Evolutionary conservation across 768 basidiomycete genomes (phyloP).

Genomic region (Lyophyllum decastes): DNA sequence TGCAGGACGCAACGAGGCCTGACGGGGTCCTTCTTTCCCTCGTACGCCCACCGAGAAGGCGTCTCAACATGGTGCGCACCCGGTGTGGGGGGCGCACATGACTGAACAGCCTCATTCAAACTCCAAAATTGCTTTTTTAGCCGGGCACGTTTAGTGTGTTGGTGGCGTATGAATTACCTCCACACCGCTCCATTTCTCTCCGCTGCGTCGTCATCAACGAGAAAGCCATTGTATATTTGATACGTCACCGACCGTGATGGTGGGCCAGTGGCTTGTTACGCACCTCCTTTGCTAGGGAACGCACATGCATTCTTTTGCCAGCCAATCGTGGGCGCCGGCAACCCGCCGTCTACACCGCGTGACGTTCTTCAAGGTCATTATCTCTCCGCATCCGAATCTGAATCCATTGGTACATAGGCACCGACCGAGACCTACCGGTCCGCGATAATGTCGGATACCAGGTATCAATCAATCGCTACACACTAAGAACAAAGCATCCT

Average conservation of each 20-base stretch:
- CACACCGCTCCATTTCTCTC: not conserved
- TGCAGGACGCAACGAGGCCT: not conserved
- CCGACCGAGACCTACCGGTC: too few species aligned
- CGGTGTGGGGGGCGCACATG: not conserved
- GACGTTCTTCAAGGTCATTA: too few species aligned
- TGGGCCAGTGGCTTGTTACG: too few species aligned
- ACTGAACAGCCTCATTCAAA: not conserved
- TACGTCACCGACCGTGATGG: not conserved
- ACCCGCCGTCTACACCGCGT: too few species aligned
- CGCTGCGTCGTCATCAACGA: not conserved
- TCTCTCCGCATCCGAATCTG: too few species aligned
- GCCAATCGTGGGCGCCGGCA: too few species aligned
- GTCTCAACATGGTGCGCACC: not conserved
- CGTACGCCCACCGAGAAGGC: not conserved
- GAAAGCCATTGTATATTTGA: not conserved
- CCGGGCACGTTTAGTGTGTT: not conserved
- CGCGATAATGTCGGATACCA: too few species aligned
- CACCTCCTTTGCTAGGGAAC: too few species aligned
- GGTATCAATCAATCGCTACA: too few species aligned
- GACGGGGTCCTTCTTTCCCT: not conserved
- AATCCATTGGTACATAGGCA: too few species aligned
- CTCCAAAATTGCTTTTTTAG: not conserved
- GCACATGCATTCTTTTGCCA: too few species aligned
- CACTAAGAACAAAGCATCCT: too few species aligned
- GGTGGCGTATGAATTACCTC: not conserved